Conservation (phyloP, 306 rosid species). For the Cucumis sativus region DNA sequence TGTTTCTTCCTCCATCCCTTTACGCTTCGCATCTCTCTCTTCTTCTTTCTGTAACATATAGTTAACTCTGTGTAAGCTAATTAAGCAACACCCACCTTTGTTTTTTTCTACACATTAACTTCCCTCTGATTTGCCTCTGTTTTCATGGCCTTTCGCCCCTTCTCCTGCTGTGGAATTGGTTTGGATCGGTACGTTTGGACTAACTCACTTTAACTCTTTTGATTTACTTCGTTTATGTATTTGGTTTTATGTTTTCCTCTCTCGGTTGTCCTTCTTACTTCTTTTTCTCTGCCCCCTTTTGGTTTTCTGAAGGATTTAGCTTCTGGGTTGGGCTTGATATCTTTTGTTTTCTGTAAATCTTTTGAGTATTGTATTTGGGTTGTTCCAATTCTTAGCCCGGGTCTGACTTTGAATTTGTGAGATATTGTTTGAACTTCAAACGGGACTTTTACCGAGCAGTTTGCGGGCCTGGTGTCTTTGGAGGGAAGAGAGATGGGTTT, state of each 20-base stretch:
- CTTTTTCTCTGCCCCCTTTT: not conserved
- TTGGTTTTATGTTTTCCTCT: not conserved
- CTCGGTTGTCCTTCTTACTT: not conserved
- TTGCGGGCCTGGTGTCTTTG: not conserved
- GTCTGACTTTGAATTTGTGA: not conserved
- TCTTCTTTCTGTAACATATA: not conserved
- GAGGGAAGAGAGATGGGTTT: not conserved
- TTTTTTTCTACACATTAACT: not conserved
- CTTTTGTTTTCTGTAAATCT: not conserved
- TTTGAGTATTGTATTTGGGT: not conserved
- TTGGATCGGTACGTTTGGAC: slow-evolving; percentile 53
- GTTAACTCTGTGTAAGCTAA: not conserved
- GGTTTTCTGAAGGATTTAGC: slow-evolving; percentile 15
- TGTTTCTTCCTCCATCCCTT: slow-evolving; percentile 15
- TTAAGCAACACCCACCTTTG: slow-evolving; percentile 8
- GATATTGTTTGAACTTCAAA: not conserved
- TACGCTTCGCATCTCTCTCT: slow-evolving; percentile 17
- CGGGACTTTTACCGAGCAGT: not conserved
- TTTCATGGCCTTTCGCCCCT: slow-evolving; percentile 40
- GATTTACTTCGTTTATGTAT: not conserved
- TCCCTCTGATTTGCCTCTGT: slow-evolving; percentile 13
- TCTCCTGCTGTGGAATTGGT: slow-evolving; percentile 60
- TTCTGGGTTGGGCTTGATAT: slow-evolving; percentile 16
- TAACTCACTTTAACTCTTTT: not conserved
- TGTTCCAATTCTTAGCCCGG: not conserved